Evolutionary conservation across 495 filamentous ascomycete species (phyloP), one percentile per base, ranked within the genome.

Genomic region (Pseudotulostoma volvatum): DNA sequence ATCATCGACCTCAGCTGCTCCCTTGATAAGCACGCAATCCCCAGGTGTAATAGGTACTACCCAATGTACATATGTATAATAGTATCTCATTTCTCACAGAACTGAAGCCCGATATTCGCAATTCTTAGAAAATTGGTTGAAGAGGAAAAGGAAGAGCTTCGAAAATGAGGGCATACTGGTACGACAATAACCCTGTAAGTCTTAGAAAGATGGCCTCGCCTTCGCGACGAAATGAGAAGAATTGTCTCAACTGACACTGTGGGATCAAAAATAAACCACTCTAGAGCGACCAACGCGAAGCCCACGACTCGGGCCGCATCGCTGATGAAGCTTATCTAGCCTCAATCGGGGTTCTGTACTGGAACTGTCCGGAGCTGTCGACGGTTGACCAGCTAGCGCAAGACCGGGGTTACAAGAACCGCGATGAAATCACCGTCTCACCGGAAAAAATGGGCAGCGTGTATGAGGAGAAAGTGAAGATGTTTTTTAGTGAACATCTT

Each of bases 401-500:
- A 0, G 60, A 77, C 42, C 82, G 90, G 44, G 71, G 71, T 40
- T 97, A 97, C 71, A 85, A 81, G 66, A 94, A 96, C 66, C 81
- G 90, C 11, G 90, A 97, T 59, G 76, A 88, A 59, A 79, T 95
- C 52, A 77, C 68, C 44, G 80, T 96, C n/a, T 88, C 84, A 15
- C 87, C 85, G 0, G 70, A 71, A 43, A 79, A 73, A 40, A 86
- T 96, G 84, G 87, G 88, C 37, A 78, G 69, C 31, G 59, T 71
- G 19, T 70, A 68, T 48, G 90, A 97, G 61, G 71, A 76, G 43
- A 95, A 96, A 53, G 82, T 97, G 43, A 84, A 81, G 62, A 73
- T 54, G 42, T 97, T 97, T 66, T 96, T 96, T 65, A 55, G 79
- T 33, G 90, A 97, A 68, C 90, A 97, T 58, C 60, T 96, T 48